Conservation (phyloP, 495 filamentous ascomycete genomes). For the Ascobolus immersus region DNA sequence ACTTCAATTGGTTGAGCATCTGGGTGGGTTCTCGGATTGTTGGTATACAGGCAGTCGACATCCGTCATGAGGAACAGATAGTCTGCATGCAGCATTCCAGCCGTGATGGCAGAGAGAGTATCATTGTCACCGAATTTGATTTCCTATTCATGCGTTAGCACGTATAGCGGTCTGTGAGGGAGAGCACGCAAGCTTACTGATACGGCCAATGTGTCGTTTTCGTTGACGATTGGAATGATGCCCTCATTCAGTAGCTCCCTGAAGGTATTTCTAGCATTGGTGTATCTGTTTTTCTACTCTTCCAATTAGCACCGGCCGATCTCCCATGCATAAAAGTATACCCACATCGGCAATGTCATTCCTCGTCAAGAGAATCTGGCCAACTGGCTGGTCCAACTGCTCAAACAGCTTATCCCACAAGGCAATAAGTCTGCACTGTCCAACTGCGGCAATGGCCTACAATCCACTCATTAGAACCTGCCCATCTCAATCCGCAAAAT, state of each 20-base stretch:
- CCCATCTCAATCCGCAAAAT: background rate
- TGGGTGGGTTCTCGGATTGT: conserved; percentile 63
- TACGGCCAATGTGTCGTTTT: conserved; percentile 91
- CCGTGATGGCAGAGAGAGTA: conserved; percentile 84
- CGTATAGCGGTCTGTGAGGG: no score
- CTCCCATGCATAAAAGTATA: no score
- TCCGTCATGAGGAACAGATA: conserved; percentile 98
- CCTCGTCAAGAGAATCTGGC: conserved; percentile 82
- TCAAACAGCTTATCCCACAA: conserved; percentile 82
- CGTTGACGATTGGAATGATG: conserved; percentile 93
- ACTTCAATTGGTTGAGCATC: conserved; percentile 78
- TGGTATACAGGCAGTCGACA: conserved; percentile 89
- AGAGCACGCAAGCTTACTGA: conserved; percentile 29
- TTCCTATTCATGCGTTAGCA: no score
- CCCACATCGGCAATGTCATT: conserved; percentile 88
- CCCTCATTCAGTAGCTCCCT: conserved; percentile 76
- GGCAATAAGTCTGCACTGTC: conserved; percentile 84
- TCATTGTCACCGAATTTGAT: conserved; percentile 99
- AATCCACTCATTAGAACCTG: background rate
- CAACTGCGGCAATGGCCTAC: conserved; percentile 79
- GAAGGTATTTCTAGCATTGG: conserved; percentile 88
- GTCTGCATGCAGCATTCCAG: conserved; percentile 89
- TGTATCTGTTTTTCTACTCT: conserved; percentile 68
- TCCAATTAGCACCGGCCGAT: no score
- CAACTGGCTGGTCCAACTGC: conserved; percentile 67